Percentiles rank a stretch among this genome's conserved stretches.
phyloP scores from a whole-genome alignment of 192 early-diverging fungal species.

The Linnemannia exigua region DNA sequence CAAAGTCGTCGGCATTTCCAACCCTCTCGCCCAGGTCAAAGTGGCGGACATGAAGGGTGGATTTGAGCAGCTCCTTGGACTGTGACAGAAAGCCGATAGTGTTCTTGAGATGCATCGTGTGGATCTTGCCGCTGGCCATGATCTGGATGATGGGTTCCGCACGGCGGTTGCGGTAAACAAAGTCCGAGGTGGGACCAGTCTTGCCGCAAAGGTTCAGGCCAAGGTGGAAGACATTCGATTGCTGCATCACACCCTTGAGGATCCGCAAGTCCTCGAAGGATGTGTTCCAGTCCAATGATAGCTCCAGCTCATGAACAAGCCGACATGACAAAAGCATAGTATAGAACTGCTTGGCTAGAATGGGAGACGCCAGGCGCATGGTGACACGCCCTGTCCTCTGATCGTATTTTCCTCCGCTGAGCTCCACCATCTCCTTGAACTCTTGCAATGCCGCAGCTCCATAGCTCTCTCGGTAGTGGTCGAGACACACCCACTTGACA shows the following conservation, averaged over 20 bases:
- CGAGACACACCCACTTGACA: conserved; percentile 36
- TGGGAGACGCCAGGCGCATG: not conserved
- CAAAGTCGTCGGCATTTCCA: not conserved
- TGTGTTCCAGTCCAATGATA: conserved; percentile 12
- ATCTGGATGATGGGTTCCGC: not conserved
- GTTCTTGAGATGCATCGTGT: not conserved
- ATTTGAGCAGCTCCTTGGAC: not conserved
- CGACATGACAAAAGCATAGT: not conserved
- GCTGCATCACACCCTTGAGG: not conserved
- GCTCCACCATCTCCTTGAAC: not conserved
- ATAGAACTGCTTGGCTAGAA: conserved; percentile 10
- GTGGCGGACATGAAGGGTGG: not conserved
- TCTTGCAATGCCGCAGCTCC: not conserved
- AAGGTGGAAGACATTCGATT: not conserved
- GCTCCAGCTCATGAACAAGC: conserved; percentile 10
- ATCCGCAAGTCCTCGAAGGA: not conserved
- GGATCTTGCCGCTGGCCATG: not conserved
- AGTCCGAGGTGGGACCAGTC: not conserved
- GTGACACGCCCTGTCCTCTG: not conserved
- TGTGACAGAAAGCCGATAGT: not conserved
- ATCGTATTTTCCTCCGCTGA: not conserved
- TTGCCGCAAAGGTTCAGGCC: not conserved
- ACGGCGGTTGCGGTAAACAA: not conserved
- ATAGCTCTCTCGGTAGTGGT: conserved; percentile 26
- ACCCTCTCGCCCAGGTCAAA: not conserved